Percentiles rank a stretch among this genome's conserved stretches.
Conservation (phyloP, 441 rosid genomes). For the Theobroma grandiflorum region DNA sequence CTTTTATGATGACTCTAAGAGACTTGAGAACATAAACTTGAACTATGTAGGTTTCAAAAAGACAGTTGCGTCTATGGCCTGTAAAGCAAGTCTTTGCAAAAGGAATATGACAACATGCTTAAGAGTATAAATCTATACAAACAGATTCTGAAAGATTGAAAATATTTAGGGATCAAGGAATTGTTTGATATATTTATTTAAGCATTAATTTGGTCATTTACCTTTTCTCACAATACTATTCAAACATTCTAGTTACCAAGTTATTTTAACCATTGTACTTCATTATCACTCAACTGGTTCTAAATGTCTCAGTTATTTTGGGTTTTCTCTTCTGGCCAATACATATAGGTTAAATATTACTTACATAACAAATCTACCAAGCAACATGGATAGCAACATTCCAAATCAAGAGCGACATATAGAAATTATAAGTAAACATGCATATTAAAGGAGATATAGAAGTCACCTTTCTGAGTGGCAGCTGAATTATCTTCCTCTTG, state of each 20-base stretch:
- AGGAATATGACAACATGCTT: not conserved
- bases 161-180: not conserved
- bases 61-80: not conserved
- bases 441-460: conserved; percentile 1
- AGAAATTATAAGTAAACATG: not conserved
- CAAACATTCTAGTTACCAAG: not conserved
- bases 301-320: not conserved
- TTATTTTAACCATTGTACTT: not conserved
- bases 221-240: not conserved
- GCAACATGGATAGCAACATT: not conserved
- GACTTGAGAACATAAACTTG: not conserved
- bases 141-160: not conserved
- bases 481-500: conserved; percentile 83
- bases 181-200: not conserved
- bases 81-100: not conserved
- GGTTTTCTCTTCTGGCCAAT: not conserved
- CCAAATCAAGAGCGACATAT: not conserved
- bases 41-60: not conserved
- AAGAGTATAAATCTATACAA: not conserved
- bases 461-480: conserved; percentile 72
- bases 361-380: not conserved
- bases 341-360: not conserved
- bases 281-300: not conserved
- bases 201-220: not conserved
- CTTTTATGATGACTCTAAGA: not conserved